Percentiles rank a stretch among this genome's conserved stretches.
These are phyloP conservation scores for Rubroboletus satanas DNA, from an alignment of 768 basidiomycete genomes.

Conservation along the genomic window DNA sequence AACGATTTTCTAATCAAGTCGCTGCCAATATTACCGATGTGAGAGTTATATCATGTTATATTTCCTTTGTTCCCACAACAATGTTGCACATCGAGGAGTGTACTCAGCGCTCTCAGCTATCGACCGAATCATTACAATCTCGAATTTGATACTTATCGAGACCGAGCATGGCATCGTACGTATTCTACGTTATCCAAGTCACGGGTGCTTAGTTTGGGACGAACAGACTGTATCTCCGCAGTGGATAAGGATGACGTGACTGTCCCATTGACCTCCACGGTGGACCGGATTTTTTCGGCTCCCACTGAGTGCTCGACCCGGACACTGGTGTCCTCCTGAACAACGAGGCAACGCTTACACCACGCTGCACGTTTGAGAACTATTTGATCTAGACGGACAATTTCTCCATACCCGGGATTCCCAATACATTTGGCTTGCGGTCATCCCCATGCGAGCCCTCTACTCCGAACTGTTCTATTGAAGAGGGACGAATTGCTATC, in stretches of 20 bases:
- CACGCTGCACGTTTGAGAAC: not conserved
- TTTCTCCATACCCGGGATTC: slow-evolving; percentile 79
- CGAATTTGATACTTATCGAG: slow-evolving; percentile 56
- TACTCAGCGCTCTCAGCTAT: slow-evolving; percentile 83
- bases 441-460: slow-evolving; percentile 70
- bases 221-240: slow-evolving; percentile 65
- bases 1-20: slow-evolving; percentile 49
- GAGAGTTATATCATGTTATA: slow-evolving; percentile 20
- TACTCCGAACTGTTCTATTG: not conserved
- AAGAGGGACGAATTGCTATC: not conserved
- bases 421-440: slow-evolving; percentile 78
- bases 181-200: not conserved
- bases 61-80: not conserved
- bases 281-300: slow-evolving; percentile 83
- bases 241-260: slow-evolving; percentile 83
- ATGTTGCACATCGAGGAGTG: slow-evolving; percentile 46
- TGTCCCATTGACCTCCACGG: slow-evolving; percentile 77
- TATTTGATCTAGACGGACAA: slow-evolving; percentile 66
- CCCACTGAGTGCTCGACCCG: slow-evolving; percentile 68
- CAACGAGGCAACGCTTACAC: slow-evolving; percentile 53
- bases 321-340: slow-evolving; percentile 85
- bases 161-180: slow-evolving; percentile 76
- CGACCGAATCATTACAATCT: slow-evolving; percentile 75
- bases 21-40: slow-evolving; percentile 77
- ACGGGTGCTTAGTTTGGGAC: not conserved